Evolutionary conservation across 2,329 filamentous ascomycete species (phyloP), one percentile per base, ranked within the genome.

Genomic region (Chaetothyriales sp.): DNA sequence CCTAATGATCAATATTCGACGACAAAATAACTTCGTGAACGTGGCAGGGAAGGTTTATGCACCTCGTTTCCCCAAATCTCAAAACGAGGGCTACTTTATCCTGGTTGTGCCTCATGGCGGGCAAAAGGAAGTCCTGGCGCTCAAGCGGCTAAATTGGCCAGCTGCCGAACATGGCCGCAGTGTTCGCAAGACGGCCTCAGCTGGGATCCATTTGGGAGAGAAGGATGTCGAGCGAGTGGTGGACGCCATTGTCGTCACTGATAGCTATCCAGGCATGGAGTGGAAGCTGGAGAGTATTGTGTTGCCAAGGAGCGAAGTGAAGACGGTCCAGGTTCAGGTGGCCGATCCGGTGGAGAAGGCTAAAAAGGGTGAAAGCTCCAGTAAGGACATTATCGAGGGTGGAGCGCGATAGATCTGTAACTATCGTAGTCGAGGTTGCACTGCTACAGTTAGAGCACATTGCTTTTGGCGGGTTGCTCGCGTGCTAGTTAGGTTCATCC

Each of bases 31-130:
- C 18, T 29, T 60, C 4, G 37, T 50, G 1, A 77, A 84, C 63
- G 71, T 75, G 7, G 85, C 89, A 1, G 82, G 79, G 47, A 79
- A 84, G 55, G 85, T 95, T 64, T 95, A 83, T 61, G 88, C 92
- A 0, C 90, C 94, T 2, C 77, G 79, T 19, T 97, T 94, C 69
- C 90, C 90, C 1, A 98, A 98, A 69, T 82, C 89, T 15, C 92
- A 98, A 68, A 92, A 82, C 0, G 92, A 98, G 64, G 89, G 89
- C 0, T 97, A 83, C 78, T 97, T 98, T 67, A 79, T 92, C 13
- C 65, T 97, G 19, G 76, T 94, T 0, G 83, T 81, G 5, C 61
- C 59, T 33, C 56, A 63, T 40, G 58, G 59, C 4, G 49, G 63
- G 29, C 87, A 90, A 54, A 87, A 43, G 8, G 56, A 95, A 60